Percentiles rank a stretch among this genome's conserved stretches.
These are phyloP conservation scores for Colletotrichum echinochloae DNA, from an alignment of 2,329 filamentous ascomycete species.

Conservation along the genomic window DNA sequence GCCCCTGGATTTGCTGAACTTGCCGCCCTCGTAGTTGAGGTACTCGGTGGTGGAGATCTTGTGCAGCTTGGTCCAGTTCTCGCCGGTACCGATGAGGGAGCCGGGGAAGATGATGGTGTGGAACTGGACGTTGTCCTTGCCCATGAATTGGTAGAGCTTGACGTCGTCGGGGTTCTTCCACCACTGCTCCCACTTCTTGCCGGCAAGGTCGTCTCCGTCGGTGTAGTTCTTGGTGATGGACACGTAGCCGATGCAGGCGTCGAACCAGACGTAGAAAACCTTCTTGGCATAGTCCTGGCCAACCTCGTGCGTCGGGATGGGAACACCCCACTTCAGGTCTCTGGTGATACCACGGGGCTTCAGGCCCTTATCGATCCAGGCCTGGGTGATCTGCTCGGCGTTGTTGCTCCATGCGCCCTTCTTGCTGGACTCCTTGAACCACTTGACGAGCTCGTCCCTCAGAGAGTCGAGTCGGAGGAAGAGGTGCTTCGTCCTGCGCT, in stretches of 20 bases:
- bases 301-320: constrained; percentile 61
- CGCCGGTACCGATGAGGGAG: constrained; percentile 84
- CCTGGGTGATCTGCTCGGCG: constrained; percentile 79
- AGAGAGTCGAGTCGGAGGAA: constrained; percentile 89
- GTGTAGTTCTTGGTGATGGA: constrained; percentile 95
- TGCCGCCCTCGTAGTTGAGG: constrained; percentile 87
- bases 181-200: constrained; percentile 89
- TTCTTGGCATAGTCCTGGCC: constrained; percentile 68
- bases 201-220: constrained; percentile 56
- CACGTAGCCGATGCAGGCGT: constrained; percentile 71
- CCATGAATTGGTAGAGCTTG: constrained; percentile 93
- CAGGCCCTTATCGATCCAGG: constrained; percentile 86
- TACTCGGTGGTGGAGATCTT: constrained; percentile 90
- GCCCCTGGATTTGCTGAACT: constrained; percentile 92
- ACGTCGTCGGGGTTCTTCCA: constrained; percentile 93
- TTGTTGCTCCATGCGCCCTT: constrained; percentile 84
- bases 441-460: constrained; percentile 80
- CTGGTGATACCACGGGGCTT: constrained; percentile 90
- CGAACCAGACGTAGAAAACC: constrained; percentile 81
- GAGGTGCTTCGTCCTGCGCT: constrained; percentile 87
- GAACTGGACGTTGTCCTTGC: constrained; percentile 77
- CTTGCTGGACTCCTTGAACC: constrained; percentile 79
- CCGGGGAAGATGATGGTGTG: constrained; percentile 93
- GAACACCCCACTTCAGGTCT: constrained; percentile 90
- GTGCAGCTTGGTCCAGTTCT: constrained; percentile 91